phyloP scores from a whole-genome alignment of 495 filamentous ascomycete species.

The Neurospora sp. region DNA sequence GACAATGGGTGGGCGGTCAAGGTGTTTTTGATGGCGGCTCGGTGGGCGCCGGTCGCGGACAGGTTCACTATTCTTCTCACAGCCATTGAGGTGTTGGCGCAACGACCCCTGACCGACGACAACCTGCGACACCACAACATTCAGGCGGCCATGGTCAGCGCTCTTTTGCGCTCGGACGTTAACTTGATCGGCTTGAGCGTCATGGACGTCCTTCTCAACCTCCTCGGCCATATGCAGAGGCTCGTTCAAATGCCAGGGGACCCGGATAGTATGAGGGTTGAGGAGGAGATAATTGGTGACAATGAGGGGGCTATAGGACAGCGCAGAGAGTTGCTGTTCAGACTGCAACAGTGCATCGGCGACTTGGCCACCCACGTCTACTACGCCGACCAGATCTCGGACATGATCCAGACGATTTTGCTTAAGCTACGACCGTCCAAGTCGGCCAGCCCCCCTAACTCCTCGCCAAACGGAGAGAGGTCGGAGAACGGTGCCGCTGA shows the following conservation, averaged over 20 bases:
- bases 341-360: slow-evolving; percentile 68
- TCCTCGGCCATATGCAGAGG: slow-evolving; percentile 68
- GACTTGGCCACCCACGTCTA: slow-evolving; percentile 88
- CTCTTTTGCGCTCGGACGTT: slow-evolving; percentile 73
- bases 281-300: slow-evolving; percentile 17
- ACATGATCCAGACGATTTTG: slow-evolving; percentile 78
- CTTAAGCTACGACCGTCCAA: slow-evolving; percentile 58
- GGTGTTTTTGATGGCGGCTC: slow-evolving; percentile 63
- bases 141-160: slow-evolving; percentile 62
- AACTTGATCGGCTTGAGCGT: slow-evolving; percentile 91
- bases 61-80: slow-evolving; percentile 78
- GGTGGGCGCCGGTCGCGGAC: slow-evolving; percentile 85
- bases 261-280: slow-evolving; percentile 30
- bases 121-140: slow-evolving; percentile 60
- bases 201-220: slow-evolving; percentile 77
- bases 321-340: slow-evolving; percentile 47
- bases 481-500: slow-evolving; percentile 19
- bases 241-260: slow-evolving; percentile 55
- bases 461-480: slow-evolving; percentile 29
- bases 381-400: slow-evolving; percentile 85
- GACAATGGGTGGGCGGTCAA: slow-evolving; percentile 65
- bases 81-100: slow-evolving; percentile 61
- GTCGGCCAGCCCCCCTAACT: slow-evolving; percentile 31
- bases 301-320: slow-evolving; percentile 17
- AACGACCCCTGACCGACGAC: slow-evolving; percentile 53